phyloP scores from a whole-genome alignment of 208 protist species.

The Leishmania lainsoni region DNA sequence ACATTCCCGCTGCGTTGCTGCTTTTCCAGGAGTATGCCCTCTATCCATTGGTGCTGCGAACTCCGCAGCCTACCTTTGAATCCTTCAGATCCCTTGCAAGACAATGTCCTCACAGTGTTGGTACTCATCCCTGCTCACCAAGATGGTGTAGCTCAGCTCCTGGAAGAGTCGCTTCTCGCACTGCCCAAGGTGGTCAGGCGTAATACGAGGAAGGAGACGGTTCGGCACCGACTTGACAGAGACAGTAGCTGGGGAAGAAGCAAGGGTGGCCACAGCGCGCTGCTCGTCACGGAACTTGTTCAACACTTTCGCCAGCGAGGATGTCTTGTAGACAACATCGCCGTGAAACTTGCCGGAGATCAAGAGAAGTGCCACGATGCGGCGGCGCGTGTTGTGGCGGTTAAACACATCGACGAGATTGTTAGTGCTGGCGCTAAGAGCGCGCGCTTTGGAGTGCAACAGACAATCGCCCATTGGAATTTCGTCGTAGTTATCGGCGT shows the following conservation, averaged over 20 bases:
- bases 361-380: conserved; percentile 39
- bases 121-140: conserved; percentile 39
- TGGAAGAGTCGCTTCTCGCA: conserved; percentile 47
- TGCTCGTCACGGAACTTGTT: conserved; percentile 30
- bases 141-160: conserved; percentile 34
- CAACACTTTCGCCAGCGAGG: conserved; percentile 34
- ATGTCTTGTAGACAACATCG: conserved; percentile 46
- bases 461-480: background rate
- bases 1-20: background rate
- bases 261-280: background rate
- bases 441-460: conserved; percentile 1
- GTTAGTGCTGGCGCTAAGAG: conserved; percentile 19
- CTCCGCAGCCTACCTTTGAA: background rate
- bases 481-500: conserved; percentile 9
- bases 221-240: background rate
- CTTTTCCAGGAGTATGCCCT: background rate
- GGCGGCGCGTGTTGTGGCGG: conserved; percentile 30
- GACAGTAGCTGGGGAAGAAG: background rate
- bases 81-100: conserved; percentile 2
- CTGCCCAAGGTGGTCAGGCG: conserved; percentile 28
- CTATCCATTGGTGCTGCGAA: background rate
- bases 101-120: conserved; percentile 26
- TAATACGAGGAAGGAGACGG: conserved; percentile 14
- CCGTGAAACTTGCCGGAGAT: conserved; percentile 50
- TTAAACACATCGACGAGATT: conserved; percentile 32